Evolutionary conservation across 1,284 basidiomycete species (phyloP).

Genomic region (Porogramme epimiltina): DNA sequence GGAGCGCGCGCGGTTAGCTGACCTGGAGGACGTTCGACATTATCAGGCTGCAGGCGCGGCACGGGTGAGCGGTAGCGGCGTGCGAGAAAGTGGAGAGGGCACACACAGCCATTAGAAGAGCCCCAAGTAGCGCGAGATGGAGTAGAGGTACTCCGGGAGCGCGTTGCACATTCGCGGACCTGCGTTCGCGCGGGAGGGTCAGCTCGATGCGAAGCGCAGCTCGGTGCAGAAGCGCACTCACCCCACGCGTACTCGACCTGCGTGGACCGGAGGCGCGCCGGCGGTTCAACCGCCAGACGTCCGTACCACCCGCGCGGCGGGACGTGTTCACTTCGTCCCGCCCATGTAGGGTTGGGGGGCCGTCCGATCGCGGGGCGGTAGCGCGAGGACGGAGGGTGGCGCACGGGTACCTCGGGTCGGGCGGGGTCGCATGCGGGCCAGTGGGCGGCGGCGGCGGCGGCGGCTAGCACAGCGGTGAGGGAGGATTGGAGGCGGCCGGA

Average conservation of each 20-base stretch:
- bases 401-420: no score
- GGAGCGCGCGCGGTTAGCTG: no score
- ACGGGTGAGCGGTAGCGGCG: background rate
- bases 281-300: background rate
- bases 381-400: no score
- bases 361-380: slow-evolving; percentile 1
- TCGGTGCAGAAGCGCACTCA: background rate
- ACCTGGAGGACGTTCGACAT: no score
- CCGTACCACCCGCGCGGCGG: background rate
- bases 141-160: slow-evolving; percentile 19
- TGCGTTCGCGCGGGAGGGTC: background rate
- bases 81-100: background rate
- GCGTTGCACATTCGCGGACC: slow-evolving; percentile 18
- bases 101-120: slow-evolving; percentile 18
- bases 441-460: no score
- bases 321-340: slow-evolving; percentile 11
- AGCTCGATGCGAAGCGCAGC: background rate
- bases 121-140: slow-evolving; percentile 19
- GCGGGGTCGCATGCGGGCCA: no score
- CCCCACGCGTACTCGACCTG: slow-evolving; percentile 20
- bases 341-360: background rate
- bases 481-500: no score
- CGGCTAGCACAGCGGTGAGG: no score
- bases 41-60: no score
- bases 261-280: background rate